These are phyloP conservation scores for Irpex sp. DNA, from an alignment of 1,284 basidiomycete genomes.

Conservation along the genomic window DNA sequence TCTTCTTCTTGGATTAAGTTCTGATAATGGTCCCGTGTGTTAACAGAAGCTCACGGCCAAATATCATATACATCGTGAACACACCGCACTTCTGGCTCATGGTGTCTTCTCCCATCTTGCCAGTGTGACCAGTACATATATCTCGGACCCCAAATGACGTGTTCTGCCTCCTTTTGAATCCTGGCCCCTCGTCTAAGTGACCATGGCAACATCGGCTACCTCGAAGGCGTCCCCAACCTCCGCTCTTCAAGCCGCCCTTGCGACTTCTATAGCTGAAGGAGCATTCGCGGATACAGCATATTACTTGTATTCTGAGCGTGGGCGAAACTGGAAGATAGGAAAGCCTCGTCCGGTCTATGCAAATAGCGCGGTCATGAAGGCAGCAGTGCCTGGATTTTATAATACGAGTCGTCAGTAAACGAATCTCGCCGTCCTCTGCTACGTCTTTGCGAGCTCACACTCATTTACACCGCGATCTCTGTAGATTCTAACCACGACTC, in stretches of 20 bases:
- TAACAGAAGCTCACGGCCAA: too few species aligned
- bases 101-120: too few species aligned
- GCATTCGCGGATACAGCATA: constrained; percentile 16
- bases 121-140: too few species aligned
- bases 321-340: constrained; percentile 8
- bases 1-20: too few species aligned
- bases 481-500: constrained; percentile 5
- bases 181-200: too few species aligned
- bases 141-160: too few species aligned
- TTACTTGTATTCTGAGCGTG: constrained; percentile 14
- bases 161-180: too few species aligned
- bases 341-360: constrained; percentile 12
- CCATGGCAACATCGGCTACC: neutral
- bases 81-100: too few species aligned
- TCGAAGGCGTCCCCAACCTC: neutral
- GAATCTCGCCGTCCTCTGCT: neutral
- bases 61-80: too few species aligned
- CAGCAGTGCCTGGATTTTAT: constrained; percentile 9
- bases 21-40: too few species aligned
- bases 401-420: constrained; percentile 8
- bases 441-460: too few species aligned
- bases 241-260: constrained; percentile 11
- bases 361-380: constrained; percentile 14
- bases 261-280: constrained; percentile 9
- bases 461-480: too few species aligned